A percentile compares a stretch with the other conserved stretches of the same genome.
Conservation (phyloP, 805 yeast species). For the Cyberlindnera maritima region DNA sequence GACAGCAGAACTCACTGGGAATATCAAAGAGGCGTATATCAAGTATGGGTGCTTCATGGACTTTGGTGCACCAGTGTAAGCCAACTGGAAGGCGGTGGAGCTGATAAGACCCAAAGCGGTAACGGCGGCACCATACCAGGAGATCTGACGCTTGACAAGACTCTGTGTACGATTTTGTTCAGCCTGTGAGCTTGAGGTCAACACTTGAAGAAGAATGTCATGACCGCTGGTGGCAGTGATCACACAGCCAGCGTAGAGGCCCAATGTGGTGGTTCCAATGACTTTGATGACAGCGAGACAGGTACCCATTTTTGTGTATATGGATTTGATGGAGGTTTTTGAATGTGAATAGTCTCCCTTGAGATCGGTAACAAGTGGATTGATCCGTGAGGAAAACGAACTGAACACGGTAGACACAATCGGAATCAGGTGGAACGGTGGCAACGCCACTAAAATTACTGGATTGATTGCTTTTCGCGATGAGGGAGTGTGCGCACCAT, state of each 20-base stretch:
- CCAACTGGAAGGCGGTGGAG: conserved; percentile 48
- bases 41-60: conserved; percentile 70
- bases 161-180: conserved; percentile 29
- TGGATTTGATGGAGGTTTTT: no score
- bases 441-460: not conserved
- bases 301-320: conserved; percentile 40
- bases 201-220: conserved; percentile 31
- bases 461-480: conserved; percentile 1
- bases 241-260: conserved; percentile 56
- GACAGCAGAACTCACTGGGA: conserved; percentile 21
- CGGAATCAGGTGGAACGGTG: not conserved
- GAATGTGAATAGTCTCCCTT: no score
- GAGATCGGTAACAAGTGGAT: no score
- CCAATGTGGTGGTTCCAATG: conserved; percentile 64
- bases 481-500: not conserved
- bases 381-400: no score
- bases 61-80: conserved; percentile 55
- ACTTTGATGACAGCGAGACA: conserved; percentile 58
- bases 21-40: conserved; percentile 40
- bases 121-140: conserved; percentile 27
- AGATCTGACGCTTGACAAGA: conserved; percentile 19
- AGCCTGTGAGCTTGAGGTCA: conserved; percentile 22
- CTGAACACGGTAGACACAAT: no score
- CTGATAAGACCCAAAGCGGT: conserved; percentile 45
- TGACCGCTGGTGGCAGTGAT: conserved; percentile 28